These are phyloP conservation scores for Fusarium brachygibbosum DNA, from an alignment of 2,329 filamentous ascomycete genomes.

Conservation along the genomic window DNA sequence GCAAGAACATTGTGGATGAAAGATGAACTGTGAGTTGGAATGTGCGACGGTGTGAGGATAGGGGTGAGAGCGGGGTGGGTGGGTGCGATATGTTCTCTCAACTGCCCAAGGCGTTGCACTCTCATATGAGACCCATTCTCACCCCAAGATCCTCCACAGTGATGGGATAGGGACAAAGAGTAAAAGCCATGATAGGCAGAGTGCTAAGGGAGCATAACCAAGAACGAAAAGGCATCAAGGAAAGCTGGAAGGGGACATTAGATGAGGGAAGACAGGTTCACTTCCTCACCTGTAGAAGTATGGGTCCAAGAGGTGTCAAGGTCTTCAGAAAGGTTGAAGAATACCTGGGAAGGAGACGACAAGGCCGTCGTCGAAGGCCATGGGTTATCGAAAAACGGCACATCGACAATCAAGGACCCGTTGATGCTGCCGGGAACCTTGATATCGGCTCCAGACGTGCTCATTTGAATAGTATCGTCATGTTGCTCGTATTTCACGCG, in stretches of 20 bases:
- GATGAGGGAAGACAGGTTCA: constrained; percentile 25
- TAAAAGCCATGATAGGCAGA: constrained; percentile 15
- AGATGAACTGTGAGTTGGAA: constrained; percentile 28
- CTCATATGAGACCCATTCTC: constrained; percentile 41
- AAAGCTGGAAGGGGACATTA: constrained; percentile 1
- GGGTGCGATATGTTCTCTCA: constrained; percentile 46
- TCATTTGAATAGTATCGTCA: constrained; percentile 34
- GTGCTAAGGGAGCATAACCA: neutral
- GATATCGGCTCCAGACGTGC: constrained; percentile 32
- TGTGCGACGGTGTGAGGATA: constrained; percentile 37
- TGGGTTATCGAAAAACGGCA: constrained; percentile 38
- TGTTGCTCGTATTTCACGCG: constrained; percentile 48
- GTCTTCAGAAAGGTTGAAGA: constrained; percentile 42
- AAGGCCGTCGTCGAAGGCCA: constrained; percentile 38
- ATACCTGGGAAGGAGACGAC: constrained; percentile 42
- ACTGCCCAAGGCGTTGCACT: constrained; percentile 32
- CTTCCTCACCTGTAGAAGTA: constrained; percentile 46
- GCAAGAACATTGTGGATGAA: constrained; percentile 36
- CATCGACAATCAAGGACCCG: constrained; percentile 30
- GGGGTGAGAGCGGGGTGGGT: constrained; percentile 41
- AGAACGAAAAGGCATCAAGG: constrained; percentile 7
- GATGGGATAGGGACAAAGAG: constrained; percentile 22
- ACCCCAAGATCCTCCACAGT: constrained; percentile 38
- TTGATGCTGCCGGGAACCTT: constrained; percentile 20
- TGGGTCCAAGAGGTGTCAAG: constrained; percentile 34